Conservation (phyloP, 2,329 filamentous ascomycete genomes). For the Fusarium concolor region DNA sequence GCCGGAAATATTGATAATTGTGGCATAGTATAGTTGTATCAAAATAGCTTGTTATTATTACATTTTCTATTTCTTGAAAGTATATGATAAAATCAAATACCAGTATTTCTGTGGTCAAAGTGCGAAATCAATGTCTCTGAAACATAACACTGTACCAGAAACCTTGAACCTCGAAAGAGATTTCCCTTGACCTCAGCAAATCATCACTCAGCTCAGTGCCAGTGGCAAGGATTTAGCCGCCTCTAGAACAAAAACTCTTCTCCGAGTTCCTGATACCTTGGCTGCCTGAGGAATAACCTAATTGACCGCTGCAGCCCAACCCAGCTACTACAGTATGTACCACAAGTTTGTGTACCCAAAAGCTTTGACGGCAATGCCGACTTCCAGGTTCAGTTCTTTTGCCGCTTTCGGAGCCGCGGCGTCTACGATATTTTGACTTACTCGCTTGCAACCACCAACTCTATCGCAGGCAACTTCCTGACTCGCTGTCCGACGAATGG, state of each 20-base stretch:
- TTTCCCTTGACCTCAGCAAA: slow-evolving; percentile 20
- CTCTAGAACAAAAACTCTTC: slow-evolving; percentile 25
- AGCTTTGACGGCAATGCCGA: slow-evolving; percentile 33
- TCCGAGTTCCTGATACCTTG: slow-evolving; percentile 6
- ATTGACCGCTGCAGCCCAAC: slow-evolving; percentile 9
- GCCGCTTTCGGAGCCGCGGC: slow-evolving; percentile 35
- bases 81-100: background rate
- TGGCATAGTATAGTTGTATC: slow-evolving; percentile 5
- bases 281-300: slow-evolving; percentile 16
- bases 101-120: slow-evolving; percentile 13
- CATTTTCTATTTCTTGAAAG: background rate
- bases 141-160: slow-evolving; percentile 21
- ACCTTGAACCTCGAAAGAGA: slow-evolving; percentile 16
- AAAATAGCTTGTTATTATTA: background rate
- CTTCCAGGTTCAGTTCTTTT: slow-evolving; percentile 7
- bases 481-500: slow-evolving; percentile 30
- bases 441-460: slow-evolving; percentile 30
- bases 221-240: slow-evolving; percentile 37
- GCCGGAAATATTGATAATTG: slow-evolving; percentile 12
- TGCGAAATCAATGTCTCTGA: background rate
- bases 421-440: slow-evolving; percentile 22
- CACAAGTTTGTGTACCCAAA: slow-evolving; percentile 9
- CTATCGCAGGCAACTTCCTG: slow-evolving; percentile 8
- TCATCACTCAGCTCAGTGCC: slow-evolving; percentile 11
- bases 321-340: too few relatives aligned